A percentile compares a stretch with the other conserved stretches of the same genome.
Evolutionary conservation across 202 grass and related monocot genomes (phyloP).

Genomic region (Musa balbisiana): DNA sequence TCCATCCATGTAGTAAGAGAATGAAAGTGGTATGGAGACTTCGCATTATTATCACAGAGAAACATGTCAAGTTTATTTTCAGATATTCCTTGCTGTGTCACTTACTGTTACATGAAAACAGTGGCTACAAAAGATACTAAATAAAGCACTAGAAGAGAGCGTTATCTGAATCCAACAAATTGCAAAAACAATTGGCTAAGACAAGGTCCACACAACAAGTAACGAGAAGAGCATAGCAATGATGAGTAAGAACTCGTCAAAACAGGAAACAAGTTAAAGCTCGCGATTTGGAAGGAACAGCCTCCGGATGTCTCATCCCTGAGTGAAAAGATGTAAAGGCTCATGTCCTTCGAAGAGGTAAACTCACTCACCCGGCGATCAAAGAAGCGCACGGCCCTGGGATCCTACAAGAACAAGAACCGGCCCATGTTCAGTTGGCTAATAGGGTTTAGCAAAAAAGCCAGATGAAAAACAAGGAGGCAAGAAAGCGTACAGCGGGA

Average conservation of each 20-base stretch:
- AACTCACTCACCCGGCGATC: conserved; percentile 61
- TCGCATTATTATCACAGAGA: neutral
- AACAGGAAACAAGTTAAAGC: neutral
- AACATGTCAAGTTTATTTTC: neutral
- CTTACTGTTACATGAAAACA: neutral
- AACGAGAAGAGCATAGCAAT: neutral
- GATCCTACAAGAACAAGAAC: conserved; percentile 39
- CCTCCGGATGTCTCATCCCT: too few species aligned
- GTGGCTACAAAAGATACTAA: neutral
- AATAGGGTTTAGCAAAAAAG: neutral
- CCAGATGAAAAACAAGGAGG: neutral
- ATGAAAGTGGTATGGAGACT: neutral
- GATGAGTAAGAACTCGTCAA: neutral
- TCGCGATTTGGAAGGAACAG: neutral
- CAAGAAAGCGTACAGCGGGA: conserved; percentile 39
- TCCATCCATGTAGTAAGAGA: too few species aligned
- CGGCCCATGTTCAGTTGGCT: neutral
- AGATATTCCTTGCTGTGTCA: neutral
- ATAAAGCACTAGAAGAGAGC: neutral
- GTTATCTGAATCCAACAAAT: neutral
- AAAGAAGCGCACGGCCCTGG: conserved; percentile 68
- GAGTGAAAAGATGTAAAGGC: neutral
- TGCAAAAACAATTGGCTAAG: neutral
- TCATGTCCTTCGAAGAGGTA: neutral
- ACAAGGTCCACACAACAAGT: neutral